Base-by-base conservation (phyloP, 2,329 filamentous ascomycete species). In the Daldinia sp. region DNA sequence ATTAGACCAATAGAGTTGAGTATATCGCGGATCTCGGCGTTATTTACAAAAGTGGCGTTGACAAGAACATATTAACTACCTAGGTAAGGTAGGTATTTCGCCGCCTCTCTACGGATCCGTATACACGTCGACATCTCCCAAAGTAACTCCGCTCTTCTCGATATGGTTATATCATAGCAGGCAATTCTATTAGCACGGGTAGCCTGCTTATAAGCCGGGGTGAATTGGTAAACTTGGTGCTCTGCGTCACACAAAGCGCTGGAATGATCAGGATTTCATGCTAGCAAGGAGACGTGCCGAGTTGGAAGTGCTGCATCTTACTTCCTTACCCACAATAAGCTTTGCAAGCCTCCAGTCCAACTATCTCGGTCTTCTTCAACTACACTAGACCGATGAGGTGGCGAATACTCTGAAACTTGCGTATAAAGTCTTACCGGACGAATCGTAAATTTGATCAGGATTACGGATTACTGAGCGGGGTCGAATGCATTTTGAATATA, bases 1-100 rank as follows among this genome's bases (percentile, higher is more conserved):
- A 61, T 57, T 43, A 43, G 43, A 21, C 58, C 55, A 58, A 58
- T 58, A 52, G 61, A 34, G 35, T 48, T 50, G 32, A 19, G 25
- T 32, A 10, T 55, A 17, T 25, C 39, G 32, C 17, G 35, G 47
- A 50, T 59, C 49, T 53, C 34, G 43, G 21, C 45, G 15, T 43
- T 47, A 23, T 15, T 45, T 45, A n/a, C 39, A 15, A 47, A 55
- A 29, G 17, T 35, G 47, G 56, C 25, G 37, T 62, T 32, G 19
- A 51, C 30, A 35, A 32, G 15, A 34, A 30, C 50, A 41, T 32
- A 25, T 48, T 49, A 35, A 50, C 51, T 51, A n/a, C n/a, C n/a
- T n/a, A n/a, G n/a, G n/a, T n/a, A n/a, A n/a, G n/a, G n/a, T n/a
- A n/a, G n/a, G n/a, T n/a, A 45, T 29, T 45, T 61, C 32, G 27